phyloP scores from a whole-genome alignment of 23 red algal species.

The Gracilariopsis chorda region DNA sequence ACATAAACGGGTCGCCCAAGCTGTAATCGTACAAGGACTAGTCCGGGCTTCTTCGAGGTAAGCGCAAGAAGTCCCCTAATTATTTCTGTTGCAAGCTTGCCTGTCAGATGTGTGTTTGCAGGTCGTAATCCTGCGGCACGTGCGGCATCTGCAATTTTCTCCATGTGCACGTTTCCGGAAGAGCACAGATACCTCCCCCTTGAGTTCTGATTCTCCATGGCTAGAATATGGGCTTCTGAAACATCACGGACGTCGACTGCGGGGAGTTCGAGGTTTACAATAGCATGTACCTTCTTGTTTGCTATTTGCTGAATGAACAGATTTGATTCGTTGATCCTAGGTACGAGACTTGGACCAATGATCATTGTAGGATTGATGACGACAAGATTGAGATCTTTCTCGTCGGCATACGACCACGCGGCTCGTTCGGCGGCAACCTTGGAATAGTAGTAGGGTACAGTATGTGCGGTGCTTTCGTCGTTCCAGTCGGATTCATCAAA shows the following conservation, averaged over 20 bases:
- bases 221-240: constrained; percentile 62
- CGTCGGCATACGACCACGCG: constrained; percentile 56
- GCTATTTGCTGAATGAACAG: constrained; percentile 26
- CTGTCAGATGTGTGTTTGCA: background rate
- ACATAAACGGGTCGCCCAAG: constrained; percentile 23
- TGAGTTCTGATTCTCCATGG: constrained; percentile 33
- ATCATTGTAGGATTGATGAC: constrained; percentile 66
- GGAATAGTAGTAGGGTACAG: constrained; percentile 63
- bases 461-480: background rate
- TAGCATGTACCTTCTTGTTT: background rate
- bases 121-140: background rate
- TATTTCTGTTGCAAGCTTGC: background rate
- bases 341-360: constrained; percentile 56
- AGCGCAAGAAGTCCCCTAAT: constrained; percentile 1
- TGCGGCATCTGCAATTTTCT: background rate
- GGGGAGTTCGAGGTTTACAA: constrained; percentile 17
- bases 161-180: background rate
- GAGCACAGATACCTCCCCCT: constrained; percentile 54
- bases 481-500: constrained; percentile 81
- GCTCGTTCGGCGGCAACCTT: constrained; percentile 72
- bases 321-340: constrained; percentile 21
- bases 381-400: constrained; percentile 39
- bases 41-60: background rate
- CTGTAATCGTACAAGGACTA: background rate
- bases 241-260: constrained; percentile 88